phyloP scores from a whole-genome alignment of 169 alveolate species.

The Ichthyophthirius multifiliis region DNA sequence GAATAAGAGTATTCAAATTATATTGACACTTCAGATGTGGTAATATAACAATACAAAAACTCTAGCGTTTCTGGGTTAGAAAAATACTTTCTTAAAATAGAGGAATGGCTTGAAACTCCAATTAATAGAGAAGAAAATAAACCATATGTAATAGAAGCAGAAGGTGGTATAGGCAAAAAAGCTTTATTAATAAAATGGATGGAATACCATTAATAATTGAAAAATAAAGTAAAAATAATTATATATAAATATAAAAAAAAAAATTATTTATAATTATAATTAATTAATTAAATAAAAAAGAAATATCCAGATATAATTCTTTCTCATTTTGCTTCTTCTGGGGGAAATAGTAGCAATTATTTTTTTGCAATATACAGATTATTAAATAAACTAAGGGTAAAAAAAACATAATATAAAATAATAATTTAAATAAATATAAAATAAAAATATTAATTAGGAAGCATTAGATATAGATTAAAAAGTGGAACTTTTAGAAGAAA shows the following conservation, averaged over 20 bases:
- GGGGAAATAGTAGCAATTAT: slow-evolving; percentile 41
- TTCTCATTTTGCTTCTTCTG: slow-evolving; percentile 39
- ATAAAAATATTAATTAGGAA: background rate
- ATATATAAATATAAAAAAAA: background rate
- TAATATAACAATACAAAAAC: background rate
- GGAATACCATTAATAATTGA: slow-evolving; percentile 26
- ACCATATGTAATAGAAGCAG: slow-evolving; percentile 41
- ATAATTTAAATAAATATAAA: background rate
- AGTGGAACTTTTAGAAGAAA: slow-evolving; percentile 63
- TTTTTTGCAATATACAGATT: slow-evolving; percentile 40
- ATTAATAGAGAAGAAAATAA: slow-evolving; percentile 17
- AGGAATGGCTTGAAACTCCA: slow-evolving; percentile 30
- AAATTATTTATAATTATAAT: background rate
- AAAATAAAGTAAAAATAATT: slow-evolving; percentile 1
- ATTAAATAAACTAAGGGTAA: slow-evolving; percentile 31
- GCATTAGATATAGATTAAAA: slow-evolving; percentile 43
- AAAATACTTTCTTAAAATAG: slow-evolving; percentile 37
- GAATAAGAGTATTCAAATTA: slow-evolving; percentile 3
- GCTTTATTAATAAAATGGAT: slow-evolving; percentile 39
- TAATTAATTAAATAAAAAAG: background rate
- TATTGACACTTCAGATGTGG: slow-evolving; percentile 1
- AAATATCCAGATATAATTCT: slow-evolving; percentile 30
- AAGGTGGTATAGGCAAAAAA: slow-evolving; percentile 44
- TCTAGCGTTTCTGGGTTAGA: slow-evolving; percentile 20
- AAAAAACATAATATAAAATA: background rate